A percentile compares a stretch with the other conserved stretches of the same genome.
Evolutionary conservation across 441 rosid genomes (phyloP).

Genomic region (Arabidopsis lyrata): DNA sequence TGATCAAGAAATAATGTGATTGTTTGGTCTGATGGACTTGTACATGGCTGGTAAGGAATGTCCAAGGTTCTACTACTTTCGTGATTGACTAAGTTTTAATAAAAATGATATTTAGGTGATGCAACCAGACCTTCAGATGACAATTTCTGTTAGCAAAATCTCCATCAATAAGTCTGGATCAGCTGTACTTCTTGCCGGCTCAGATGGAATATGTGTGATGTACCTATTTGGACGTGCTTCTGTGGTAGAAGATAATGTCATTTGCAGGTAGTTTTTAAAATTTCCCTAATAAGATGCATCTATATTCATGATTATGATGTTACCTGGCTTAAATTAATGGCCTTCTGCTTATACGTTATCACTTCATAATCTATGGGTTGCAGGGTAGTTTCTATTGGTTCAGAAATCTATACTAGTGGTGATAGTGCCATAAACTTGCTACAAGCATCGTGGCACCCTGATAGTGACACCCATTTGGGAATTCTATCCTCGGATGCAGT

Average conservation of each 20-base stretch:
- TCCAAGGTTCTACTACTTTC: background rate
- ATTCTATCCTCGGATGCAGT: slow-evolving; percentile 92
- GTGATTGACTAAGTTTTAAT: background rate
- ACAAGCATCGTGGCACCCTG: slow-evolving; percentile 89
- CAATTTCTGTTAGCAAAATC: slow-evolving; percentile 67
- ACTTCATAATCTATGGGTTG: slow-evolving; percentile 31
- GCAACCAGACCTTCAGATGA: slow-evolving; percentile 63
- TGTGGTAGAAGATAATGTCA: slow-evolving; percentile 52
- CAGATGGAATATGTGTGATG: slow-evolving; percentile 75
- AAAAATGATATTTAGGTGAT: slow-evolving; percentile 58
- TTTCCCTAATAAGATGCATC: slow-evolving; percentile 13
- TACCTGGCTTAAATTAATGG: slow-evolving; percentile 5
- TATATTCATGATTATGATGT: slow-evolving; percentile 1
- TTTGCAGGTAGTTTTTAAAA: slow-evolving; percentile 71
- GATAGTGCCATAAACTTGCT: slow-evolving; percentile 60
- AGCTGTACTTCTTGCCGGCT: slow-evolving; percentile 72
- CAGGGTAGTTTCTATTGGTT: slow-evolving; percentile 84
- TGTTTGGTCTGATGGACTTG: slow-evolving; percentile 1
- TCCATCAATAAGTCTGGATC: slow-evolving; percentile 85
- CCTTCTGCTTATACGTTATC: background rate
- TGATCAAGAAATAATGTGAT: background rate
- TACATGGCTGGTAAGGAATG: slow-evolving; percentile 11
- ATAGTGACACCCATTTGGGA: slow-evolving; percentile 86
- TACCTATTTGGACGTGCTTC: slow-evolving; percentile 79
- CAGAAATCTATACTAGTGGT: slow-evolving; percentile 67